A percentile compares a stretch with the other conserved stretches of the same genome.
These are phyloP conservation scores for Sporisorium reilianum DNA, from an alignment of 1,284 basidiomycete species.

Conservation along the genomic window DNA sequence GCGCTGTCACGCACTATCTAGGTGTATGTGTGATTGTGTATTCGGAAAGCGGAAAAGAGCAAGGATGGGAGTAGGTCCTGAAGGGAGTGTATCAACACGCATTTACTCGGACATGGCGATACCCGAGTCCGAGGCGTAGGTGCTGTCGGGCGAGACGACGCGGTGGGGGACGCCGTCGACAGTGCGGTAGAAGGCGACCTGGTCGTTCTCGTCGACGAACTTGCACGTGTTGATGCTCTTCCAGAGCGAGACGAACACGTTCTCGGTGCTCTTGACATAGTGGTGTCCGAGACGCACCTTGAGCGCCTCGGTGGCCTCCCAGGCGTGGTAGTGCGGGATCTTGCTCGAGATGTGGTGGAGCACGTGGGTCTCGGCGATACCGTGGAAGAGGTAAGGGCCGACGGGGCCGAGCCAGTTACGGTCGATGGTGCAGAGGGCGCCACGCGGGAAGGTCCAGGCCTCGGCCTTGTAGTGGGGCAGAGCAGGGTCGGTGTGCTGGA, in stretches of 20 bases:
- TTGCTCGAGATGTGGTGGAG: constrained; percentile 68
- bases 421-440: constrained; percentile 92
- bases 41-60: neutral
- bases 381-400: constrained; percentile 73
- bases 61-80: too few relatives aligned
- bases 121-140: constrained; percentile 64
- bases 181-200: constrained; percentile 67
- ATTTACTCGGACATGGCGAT: constrained; percentile 61
- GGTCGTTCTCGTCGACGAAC: constrained; percentile 65
- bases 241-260: constrained; percentile 73
- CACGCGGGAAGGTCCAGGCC: constrained; percentile 93
- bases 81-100: neutral
- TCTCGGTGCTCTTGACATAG: constrained; percentile 73
- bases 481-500: constrained; percentile 96
- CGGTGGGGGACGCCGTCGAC: constrained; percentile 63
- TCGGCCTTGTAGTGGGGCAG: constrained; percentile 93
- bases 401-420: constrained; percentile 80
- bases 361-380: constrained; percentile 69
- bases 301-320: constrained; percentile 91
- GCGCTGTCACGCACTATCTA: neutral
- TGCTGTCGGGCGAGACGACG: constrained; percentile 47
- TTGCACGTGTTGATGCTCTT: constrained; percentile 72
- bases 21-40: neutral
- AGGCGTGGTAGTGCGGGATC: constrained; percentile 73
- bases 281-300: constrained; percentile 80